These are phyloP conservation scores for Eucalyptus pauciflora DNA, from an alignment of 345 rosid species.

Conservation along the genomic window DNA sequence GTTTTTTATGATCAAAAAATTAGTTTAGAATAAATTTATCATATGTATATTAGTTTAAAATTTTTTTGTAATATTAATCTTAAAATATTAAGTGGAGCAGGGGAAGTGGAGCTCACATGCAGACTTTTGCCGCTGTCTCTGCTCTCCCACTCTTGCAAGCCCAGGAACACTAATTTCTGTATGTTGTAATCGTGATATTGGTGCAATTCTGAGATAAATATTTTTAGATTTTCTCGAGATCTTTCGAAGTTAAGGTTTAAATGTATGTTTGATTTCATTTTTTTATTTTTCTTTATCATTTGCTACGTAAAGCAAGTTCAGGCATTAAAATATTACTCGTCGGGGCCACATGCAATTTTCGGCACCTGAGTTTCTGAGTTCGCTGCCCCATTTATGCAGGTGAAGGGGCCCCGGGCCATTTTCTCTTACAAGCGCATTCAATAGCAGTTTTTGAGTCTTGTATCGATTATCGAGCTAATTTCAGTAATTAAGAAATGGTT, in stretches of 20 bases:
- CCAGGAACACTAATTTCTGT: neutral
- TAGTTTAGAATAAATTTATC: too few relatives aligned
- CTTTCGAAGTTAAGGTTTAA: neutral
- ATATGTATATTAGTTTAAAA: too few relatives aligned
- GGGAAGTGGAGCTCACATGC: neutral
- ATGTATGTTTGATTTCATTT: neutral
- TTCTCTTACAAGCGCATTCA: neutral
- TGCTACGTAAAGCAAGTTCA: neutral
- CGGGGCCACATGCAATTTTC: neutral
- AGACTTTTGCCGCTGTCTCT: neutral
- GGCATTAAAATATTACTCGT: neutral
- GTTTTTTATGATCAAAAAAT: too few relatives aligned
- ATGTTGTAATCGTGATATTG: neutral
- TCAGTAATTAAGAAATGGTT: too few relatives aligned
- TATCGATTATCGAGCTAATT: neutral
- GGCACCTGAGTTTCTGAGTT: neutral
- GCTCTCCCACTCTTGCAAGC: neutral
- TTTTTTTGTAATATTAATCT: too few relatives aligned
- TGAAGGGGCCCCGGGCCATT: neutral
- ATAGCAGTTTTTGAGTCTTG: neutral
- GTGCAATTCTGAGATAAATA: neutral
- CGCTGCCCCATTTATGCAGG: neutral
- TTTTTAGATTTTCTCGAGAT: neutral
- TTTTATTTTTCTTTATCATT: neutral
- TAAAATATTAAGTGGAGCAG: neutral